phyloP scores from a whole-genome alignment of 129 eudicot genomes.

The Deinandra increscens region DNA sequence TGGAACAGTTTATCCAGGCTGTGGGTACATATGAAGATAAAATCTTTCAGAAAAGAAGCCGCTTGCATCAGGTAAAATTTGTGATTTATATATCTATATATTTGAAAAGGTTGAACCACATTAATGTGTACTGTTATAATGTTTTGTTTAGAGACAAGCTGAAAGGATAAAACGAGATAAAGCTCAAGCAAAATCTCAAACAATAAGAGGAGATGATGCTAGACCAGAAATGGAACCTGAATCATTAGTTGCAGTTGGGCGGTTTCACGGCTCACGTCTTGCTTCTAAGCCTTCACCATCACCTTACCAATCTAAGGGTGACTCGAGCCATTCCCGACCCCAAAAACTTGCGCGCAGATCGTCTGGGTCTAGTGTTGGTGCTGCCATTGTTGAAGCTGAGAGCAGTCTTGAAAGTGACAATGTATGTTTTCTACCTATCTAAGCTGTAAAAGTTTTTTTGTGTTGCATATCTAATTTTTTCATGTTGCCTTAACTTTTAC shows the following conservation, averaged over 20 bases:
- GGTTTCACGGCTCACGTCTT: conserved; percentile 96
- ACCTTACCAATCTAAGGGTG: conserved; percentile 62
- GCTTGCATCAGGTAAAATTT: conserved; percentile 65
- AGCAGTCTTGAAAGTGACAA: conserved; percentile 62
- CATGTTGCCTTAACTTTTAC: not conserved
- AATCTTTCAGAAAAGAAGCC: conserved; percentile 84
- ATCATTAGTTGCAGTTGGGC: conserved; percentile 78
- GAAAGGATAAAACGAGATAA: conserved; percentile 87
- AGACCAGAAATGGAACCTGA: conserved; percentile 69
- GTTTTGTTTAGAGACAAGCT: conserved; percentile 68
- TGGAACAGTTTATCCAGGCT: conserved; percentile 94
- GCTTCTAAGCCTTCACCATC: conserved; percentile 84
- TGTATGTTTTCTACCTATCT: conserved; percentile 41
- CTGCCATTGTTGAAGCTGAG: conserved; percentile 96
- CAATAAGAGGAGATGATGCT: conserved; percentile 77
- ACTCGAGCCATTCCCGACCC: conserved; percentile 33
- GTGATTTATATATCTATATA: not conserved
- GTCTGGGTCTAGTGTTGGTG: conserved; percentile 72
- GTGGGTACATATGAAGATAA: conserved; percentile 88
- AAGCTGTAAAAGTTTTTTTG: not conserved
- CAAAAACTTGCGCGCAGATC: conserved; percentile 60
- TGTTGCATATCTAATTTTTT: conserved; percentile 2
- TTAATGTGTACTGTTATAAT: conserved; percentile 7
- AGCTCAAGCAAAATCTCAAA: conserved; percentile 62
- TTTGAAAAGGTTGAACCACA: conserved; percentile 18